Evolutionary conservation across 2,329 filamentous ascomycete genomes (phyloP), one percentile per base, ranked within the genome.

Genomic region (Talaromyces marneffei): DNA sequence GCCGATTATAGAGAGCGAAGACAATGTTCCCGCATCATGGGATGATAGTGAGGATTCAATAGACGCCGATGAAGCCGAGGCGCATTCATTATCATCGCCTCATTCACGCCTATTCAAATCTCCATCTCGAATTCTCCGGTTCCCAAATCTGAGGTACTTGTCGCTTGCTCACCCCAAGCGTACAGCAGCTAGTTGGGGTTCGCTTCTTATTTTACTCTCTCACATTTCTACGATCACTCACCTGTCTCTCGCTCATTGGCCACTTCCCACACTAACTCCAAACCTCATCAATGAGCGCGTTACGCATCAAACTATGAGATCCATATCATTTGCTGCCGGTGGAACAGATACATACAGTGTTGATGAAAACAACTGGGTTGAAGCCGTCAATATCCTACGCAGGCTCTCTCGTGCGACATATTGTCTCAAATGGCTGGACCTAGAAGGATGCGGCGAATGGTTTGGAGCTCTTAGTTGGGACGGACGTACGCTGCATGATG

Each of bases 221-320:
- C 76, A 82, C 27, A 71, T 85, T 0, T 77, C 81, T n/a, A 83
- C 79, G 3, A 69, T 88, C 25, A 86, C 84, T 0, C 85, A 87
- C 65, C 75, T 88, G 2, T 87, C 85, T 0, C 76, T 88, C 2
- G 84, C 85, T 2, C 78, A 85, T 69, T 88, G 85, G 85, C 84
- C 84, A 2, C 73, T 77, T 20, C 85, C 85, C 2, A 83, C 80
- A 0, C 72, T 82, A n/a, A 85, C 82, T 0, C 82, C 73, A 2
- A 79, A 77, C 8, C 70, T 78, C 10, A 73, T 82, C 37, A 69
- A 72, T 16, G 74, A 73, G 20, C 72, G 74, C 27, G 69, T 76
- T 56, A 74, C 74, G 18, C 74, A 76, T 14, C 70, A 73, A 18
- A 73, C 84, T 20, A 59, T 62, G 27, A 42, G 23, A 39, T 59